Conservation (phyloP, 768 basidiomycete genomes). For the Hypholoma sublateritium region DNA sequence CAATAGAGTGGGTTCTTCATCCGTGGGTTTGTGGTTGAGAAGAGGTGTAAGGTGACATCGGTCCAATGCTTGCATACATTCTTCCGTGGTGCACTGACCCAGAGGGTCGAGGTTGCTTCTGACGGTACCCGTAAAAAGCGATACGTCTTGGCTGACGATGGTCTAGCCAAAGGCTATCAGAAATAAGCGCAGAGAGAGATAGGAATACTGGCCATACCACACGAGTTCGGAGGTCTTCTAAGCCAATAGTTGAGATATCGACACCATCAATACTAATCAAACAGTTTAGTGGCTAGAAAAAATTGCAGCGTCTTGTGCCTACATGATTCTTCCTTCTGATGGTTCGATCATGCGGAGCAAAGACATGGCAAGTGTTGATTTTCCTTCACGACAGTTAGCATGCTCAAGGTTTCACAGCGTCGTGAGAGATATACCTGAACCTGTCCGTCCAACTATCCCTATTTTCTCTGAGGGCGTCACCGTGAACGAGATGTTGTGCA, state of each 20-base stretch:
- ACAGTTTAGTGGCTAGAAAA: background rate
- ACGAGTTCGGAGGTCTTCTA: constrained; percentile 66
- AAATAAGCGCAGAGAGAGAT: background rate
- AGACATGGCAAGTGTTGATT: constrained; percentile 57
- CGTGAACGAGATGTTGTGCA: constrained; percentile 57
- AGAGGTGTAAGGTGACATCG: constrained; percentile 59
- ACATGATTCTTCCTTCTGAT: constrained; percentile 56
- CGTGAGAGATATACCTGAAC: constrained; percentile 46
- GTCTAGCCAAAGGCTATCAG: constrained; percentile 41
- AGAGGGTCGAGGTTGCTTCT: constrained; percentile 74
- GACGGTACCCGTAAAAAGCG: constrained; percentile 72
- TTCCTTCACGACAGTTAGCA: constrained; percentile 31
- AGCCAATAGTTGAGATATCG: constrained; percentile 64
- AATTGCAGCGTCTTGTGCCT: background rate
- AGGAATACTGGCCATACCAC: constrained; percentile 40
- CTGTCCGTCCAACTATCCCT: constrained; percentile 69
- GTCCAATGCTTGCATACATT: constrained; percentile 64
- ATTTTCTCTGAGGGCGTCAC: constrained; percentile 66
- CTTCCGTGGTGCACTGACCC: constrained; percentile 52
- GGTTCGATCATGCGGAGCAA: constrained; percentile 67
- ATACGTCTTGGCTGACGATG: constrained; percentile 74
- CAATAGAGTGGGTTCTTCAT: constrained; percentile 37
- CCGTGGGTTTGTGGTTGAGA: constrained; percentile 35
- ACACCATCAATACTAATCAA: constrained; percentile 60
- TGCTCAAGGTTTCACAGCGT: background rate